Percentiles rank a stretch among this genome's conserved stretches.
Conservation (phyloP, 1,284 basidiomycete genomes). For the Agroathelia rolfsii region DNA sequence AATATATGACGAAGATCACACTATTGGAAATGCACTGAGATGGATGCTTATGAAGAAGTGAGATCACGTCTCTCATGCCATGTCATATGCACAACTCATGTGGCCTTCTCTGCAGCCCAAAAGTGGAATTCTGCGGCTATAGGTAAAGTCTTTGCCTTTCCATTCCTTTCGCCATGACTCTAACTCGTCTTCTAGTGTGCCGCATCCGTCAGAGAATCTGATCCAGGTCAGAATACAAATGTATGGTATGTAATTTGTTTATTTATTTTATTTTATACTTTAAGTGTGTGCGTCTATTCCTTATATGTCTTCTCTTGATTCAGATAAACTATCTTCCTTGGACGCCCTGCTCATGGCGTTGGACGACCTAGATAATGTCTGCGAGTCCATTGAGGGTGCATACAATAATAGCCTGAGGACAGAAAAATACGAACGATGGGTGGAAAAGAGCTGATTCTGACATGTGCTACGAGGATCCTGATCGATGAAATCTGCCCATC, state of each 20-base stretch:
- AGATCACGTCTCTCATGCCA: constrained; percentile 17
- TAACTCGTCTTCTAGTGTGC: constrained; percentile 45
- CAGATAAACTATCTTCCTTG: constrained; percentile 74
- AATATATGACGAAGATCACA: constrained; percentile 90
- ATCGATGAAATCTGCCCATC: too few species aligned
- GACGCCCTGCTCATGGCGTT: constrained; percentile 70
- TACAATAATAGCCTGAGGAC: constrained; percentile 51
- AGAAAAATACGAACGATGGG: constrained; percentile 53
- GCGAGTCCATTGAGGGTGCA: constrained; percentile 53
- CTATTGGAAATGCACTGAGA: constrained; percentile 86
- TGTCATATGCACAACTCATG: constrained; percentile 6
- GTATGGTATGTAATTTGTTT: constrained; percentile 67
- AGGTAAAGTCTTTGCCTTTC: constrained; percentile 40
- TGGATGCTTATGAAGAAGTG: constrained; percentile 99
- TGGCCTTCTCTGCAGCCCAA: constrained; percentile 59
- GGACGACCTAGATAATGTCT: constrained; percentile 65
- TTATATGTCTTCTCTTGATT: constrained; percentile 2
- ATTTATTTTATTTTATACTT: constrained; percentile 1
- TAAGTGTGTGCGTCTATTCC: constrained; percentile 1
- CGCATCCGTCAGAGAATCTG: constrained; percentile 93
- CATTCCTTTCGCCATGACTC: constrained; percentile 1
- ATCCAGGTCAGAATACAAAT: constrained; percentile 97
- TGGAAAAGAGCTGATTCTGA: constrained; percentile 45
- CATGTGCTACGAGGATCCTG: constrained; percentile 4
- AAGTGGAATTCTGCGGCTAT: constrained; percentile 98